phyloP scores from a whole-genome alignment of 2,329 filamentous ascomycete species.

The Alternaria infectoria region DNA sequence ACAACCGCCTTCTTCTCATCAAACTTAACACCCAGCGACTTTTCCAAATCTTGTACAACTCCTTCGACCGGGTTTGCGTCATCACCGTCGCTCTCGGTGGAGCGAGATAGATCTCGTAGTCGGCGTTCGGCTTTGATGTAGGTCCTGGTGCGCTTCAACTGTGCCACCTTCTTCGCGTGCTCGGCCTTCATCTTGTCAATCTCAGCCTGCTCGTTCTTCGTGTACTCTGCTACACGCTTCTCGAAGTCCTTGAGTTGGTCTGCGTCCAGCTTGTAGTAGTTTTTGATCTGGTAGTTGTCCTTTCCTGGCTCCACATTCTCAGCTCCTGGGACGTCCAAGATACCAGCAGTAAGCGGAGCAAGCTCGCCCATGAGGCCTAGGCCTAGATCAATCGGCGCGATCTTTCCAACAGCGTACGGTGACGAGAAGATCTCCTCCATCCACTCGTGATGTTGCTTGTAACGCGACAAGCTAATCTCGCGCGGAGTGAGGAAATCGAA shows the following conservation, averaged over 20 bases:
- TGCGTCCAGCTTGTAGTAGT: constrained; percentile 72
- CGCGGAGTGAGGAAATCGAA: constrained; percentile 89
- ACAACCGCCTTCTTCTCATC: constrained; percentile 68
- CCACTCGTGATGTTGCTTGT: constrained; percentile 97
- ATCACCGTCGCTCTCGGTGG: constrained; percentile 28
- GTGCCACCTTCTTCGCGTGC: constrained; percentile 77
- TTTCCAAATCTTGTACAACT: constrained; percentile 77
- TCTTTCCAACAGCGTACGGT: constrained; percentile 83
- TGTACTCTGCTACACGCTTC: constrained; percentile 74
- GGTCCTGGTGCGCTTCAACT: constrained; percentile 72
- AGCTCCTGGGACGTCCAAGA: constrained; percentile 69
- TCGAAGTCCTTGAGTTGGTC: constrained; percentile 86
- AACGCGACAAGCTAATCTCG: constrained; percentile 85
- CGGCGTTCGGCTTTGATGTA: constrained; percentile 78
- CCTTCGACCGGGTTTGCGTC: constrained; percentile 66
- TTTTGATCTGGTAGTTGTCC: constrained; percentile 49
- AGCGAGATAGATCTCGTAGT: constrained; percentile 69
- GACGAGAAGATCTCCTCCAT: constrained; percentile 97
- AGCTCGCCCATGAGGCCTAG: constrained; percentile 81
- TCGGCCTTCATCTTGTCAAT: constrained; percentile 83
- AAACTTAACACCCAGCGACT: constrained; percentile 70
- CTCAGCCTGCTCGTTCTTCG: constrained; percentile 76
- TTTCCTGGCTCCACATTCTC: constrained; percentile 33
- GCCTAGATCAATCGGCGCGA: constrained; percentile 84
- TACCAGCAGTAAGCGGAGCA: constrained; percentile 79